Evolutionary conservation across 2,329 filamentous ascomycete genomes (phyloP), one percentile per base, ranked within the genome.

Genomic region (Diaporthe humulicola): DNA sequence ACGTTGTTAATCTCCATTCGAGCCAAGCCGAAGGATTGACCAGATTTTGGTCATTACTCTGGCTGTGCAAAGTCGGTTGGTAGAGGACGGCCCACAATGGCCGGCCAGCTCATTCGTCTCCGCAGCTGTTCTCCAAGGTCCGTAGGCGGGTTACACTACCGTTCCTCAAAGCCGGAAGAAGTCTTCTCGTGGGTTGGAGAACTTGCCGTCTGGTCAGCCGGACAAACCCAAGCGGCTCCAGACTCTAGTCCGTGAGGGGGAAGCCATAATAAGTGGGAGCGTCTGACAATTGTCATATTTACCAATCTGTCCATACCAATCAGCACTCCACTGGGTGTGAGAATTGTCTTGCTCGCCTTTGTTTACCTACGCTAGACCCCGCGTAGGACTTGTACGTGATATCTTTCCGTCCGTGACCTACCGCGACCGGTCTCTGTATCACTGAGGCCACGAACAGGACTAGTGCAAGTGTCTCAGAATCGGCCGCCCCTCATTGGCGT

Each of bases 131-230:
- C 48, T 22, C 45, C 64, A 69, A 54, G 33, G n/a, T 30, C 4
- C 64, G 15, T 69, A 8, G 33, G 14, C 33, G 12, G 12, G 10
- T 10, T 52, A 9, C 64, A 69, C 17, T 54, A 48, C 64, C 64
- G 64, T 8, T 6, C 22, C 9, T 25, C n/a, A 25, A 10, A 69
- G 64, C 45, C 64, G 64, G n/a, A 52, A 30, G 38, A 9, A 50
- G 22, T 54, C 14, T 28, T 69, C 30, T 69, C 45, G 33, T 36
- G 30, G 9, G 28, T 69, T 69, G 64, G 64, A 69, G 48, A 69
- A 40, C 30, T 50, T n/a, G 36, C 33, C 15, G 22, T 8, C 22
- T 14, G 15, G n/a, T 40, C 25, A n/a, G 22, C 19, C 45, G 19
- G 64, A 52, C 25, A 52, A 22, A 22, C 45, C 48, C 64, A 54